These are phyloP conservation scores for Geotrichum phurueaensis DNA, from an alignment of 1,139 yeast genomes.

Conservation along the genomic window DNA sequence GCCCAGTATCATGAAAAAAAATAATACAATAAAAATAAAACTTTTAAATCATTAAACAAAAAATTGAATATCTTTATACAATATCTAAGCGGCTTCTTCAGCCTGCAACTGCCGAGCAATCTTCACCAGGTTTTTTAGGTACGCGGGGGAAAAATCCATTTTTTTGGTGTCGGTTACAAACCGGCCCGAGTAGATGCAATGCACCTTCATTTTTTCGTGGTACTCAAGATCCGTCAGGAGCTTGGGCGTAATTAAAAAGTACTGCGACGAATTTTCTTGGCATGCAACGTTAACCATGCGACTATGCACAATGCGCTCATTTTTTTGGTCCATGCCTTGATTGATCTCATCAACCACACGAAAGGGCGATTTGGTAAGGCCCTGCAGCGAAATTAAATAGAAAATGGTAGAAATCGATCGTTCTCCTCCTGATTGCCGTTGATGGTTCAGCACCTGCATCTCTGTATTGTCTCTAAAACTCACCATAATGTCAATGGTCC, in stretches of 20 bases:
- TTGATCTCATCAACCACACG: conserved; percentile 96
- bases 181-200: conserved; percentile 74
- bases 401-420: conserved; percentile 91
- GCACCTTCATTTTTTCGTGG: conserved; percentile 77
- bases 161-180: conserved; percentile 7
- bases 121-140: conserved; percentile 11
- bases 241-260: conserved; percentile 90
- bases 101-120: conserved; percentile 3
- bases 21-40: not conserved
- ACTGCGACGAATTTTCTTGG: conserved; percentile 54
- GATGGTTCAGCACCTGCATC: conserved; percentile 66
- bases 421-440: conserved; percentile 96
- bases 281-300: conserved; percentile 86
- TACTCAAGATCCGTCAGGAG: conserved; percentile 72
- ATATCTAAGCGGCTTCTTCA: conserved; percentile 1
- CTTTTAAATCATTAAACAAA: not conserved
- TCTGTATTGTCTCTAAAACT: conserved; percentile 75
- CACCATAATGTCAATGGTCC: conserved; percentile 82
- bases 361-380: conserved; percentile 85
- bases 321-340: conserved; percentile 96
- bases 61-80: not conserved
- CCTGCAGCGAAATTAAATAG: conserved; percentile 85
- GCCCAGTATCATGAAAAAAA: not conserved
- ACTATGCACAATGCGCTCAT: conserved; percentile 82
- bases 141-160: conserved; percentile 4